A percentile compares a stretch with the other conserved stretches of the same genome.
phyloP scores from a whole-genome alignment of 768 basidiomycete genomes.

The Pleurotus djamor region DNA sequence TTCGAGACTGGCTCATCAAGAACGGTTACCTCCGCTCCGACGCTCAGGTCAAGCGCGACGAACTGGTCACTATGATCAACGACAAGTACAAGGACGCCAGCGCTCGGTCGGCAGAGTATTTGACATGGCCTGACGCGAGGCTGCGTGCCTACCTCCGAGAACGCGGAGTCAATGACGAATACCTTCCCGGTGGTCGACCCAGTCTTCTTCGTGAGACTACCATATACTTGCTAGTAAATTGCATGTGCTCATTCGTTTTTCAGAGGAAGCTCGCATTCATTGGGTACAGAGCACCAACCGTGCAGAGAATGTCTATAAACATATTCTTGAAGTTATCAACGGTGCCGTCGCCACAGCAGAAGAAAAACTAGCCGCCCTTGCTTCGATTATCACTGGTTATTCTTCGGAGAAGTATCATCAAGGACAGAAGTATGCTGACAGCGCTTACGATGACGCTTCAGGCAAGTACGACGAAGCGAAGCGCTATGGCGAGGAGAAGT shows the following conservation, averaged over 20 bases:
- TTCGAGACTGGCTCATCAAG: conserved; percentile 73
- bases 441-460: conserved; percentile 21
- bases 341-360: conserved; percentile 72
- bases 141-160: conserved; percentile 87
- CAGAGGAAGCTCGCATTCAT: conserved; percentile 77
- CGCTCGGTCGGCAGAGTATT: conserved; percentile 55
- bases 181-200: conserved; percentile 61
- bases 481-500: conserved; percentile 28
- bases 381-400: conserved; percentile 41
- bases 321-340: conserved; percentile 65
- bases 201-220: conserved; percentile 68
- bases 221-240: background rate
- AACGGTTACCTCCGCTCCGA: conserved; percentile 62
- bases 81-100: conserved; percentile 58
- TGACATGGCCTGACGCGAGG: conserved; percentile 91
- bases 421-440: conserved; percentile 18
- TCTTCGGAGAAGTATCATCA: conserved; percentile 22
- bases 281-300: conserved; percentile 67
- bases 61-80: conserved; percentile 71
- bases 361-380: conserved; percentile 60
- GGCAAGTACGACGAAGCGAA: conserved; percentile 20
- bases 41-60: conserved; percentile 67
- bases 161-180: conserved; percentile 68
- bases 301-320: conserved; percentile 55
- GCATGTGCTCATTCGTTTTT: background rate